These are phyloP conservation scores for Thuidium tamariscinum DNA, from an alignment of 225 moss, liverwort and hornwort species.

Conservation along the genomic window DNA sequence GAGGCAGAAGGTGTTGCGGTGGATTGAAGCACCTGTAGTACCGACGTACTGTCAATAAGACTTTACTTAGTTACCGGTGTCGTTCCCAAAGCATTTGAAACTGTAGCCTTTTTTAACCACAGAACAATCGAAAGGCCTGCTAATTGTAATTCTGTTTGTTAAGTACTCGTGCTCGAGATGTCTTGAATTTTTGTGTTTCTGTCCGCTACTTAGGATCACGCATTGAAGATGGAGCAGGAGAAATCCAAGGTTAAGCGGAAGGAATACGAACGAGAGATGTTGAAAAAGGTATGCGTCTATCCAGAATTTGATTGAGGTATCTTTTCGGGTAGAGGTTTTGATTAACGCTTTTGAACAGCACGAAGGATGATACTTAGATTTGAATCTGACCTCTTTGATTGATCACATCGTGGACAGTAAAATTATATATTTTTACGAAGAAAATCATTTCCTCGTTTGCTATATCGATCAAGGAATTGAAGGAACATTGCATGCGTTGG, in stretches of 20 bases:
- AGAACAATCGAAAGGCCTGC: not conserved
- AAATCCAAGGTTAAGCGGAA: not conserved
- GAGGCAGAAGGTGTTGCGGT: not conserved
- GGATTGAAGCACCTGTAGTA: not conserved
- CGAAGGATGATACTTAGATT: not conserved
- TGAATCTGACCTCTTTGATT: not conserved
- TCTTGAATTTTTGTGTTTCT: not conserved
- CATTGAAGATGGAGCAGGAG: not conserved
- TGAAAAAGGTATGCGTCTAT: not conserved
- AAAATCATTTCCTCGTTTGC: not conserved
- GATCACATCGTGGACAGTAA: not conserved
- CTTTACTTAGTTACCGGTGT: not conserved
- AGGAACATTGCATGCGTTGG: not conserved
- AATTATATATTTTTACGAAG: no score
- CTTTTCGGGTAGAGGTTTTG: not conserved
- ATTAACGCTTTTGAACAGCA: not conserved
- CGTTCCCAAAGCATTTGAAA: no score
- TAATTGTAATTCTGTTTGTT: not conserved
- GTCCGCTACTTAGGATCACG: not conserved
- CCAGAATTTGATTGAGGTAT: not conserved
- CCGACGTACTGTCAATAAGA: not conserved
- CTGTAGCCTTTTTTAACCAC: no score
- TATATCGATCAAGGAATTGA: not conserved
- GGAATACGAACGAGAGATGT: not conserved
- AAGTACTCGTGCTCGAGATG: not conserved